A percentile compares a stretch with the other conserved stretches of the same genome.
phyloP scores from a whole-genome alignment of 768 basidiomycete genomes.

The Lentinula sp. region DNA sequence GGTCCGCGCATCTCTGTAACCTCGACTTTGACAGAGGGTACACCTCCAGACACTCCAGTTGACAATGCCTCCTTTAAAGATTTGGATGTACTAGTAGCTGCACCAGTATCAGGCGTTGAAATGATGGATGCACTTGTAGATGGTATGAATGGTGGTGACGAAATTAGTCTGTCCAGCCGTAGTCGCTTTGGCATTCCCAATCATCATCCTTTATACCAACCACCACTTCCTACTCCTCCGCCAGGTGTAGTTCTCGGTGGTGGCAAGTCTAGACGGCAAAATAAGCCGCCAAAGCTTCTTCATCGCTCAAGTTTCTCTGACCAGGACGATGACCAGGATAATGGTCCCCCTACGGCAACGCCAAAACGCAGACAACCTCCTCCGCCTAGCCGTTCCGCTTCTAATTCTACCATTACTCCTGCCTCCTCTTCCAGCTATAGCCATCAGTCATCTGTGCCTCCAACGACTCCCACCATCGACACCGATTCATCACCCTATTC shows the following conservation, averaged over 20 bases:
- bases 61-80: conserved; percentile 43
- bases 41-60: conserved; percentile 65
- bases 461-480: conserved; percentile 3
- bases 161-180: conserved; percentile 40
- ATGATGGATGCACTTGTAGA: conserved; percentile 87
- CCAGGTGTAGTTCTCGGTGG: conserved; percentile 70
- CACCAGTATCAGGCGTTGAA: conserved; percentile 75
- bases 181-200: conserved; percentile 50
- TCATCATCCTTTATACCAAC: conserved; percentile 75
- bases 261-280: conserved; percentile 30
- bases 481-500: conserved; percentile 15
- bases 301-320: conserved; percentile 41
- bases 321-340: conserved; percentile 51
- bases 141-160: conserved; percentile 78
- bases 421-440: conserved; percentile 9
- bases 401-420: conserved; percentile 15
- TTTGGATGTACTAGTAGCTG: conserved; percentile 66
- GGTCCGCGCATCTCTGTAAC: conserved; percentile 61
- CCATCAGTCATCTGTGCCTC: conserved; percentile 5
- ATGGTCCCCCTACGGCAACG: conserved; percentile 20
- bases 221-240: conserved; percentile 78
- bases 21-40: conserved; percentile 63
- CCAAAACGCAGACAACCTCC: conserved; percentile 26
- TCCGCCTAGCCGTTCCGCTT: conserved; percentile 14
- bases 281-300: conserved; percentile 20